Conservation (phyloP, 129 eudicot genomes). For the Lactuca sativa region DNA sequence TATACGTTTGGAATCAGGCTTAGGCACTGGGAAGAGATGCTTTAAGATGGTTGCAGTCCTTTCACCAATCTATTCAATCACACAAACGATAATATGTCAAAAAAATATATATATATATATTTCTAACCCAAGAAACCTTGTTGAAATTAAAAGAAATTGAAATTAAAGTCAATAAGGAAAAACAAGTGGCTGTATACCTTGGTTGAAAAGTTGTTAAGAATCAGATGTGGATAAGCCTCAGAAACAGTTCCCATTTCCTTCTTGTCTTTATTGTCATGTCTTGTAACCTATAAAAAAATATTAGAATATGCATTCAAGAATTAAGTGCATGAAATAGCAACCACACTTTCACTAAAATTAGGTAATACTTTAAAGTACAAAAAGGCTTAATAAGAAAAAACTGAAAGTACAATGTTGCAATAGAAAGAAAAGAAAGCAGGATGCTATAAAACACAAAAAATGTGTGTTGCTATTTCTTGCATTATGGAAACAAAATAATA, state of each 20-base stretch:
- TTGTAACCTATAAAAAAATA: slow-evolving; percentile 60
- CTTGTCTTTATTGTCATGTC: slow-evolving; percentile 96
- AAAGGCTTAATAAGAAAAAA: too few species aligned
- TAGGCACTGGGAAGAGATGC: slow-evolving; percentile 95
- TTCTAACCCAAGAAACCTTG: too few species aligned
- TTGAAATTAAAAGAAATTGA: not conserved
- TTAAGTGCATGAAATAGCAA: not conserved
- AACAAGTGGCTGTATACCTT: slow-evolving; percentile 45
- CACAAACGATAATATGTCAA: not conserved
- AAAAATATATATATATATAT: too few species aligned
- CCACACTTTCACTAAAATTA: not conserved
- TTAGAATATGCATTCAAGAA: slow-evolving; percentile 10
- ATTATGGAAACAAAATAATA: too few species aligned
- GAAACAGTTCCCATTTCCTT: slow-evolving; percentile 91
- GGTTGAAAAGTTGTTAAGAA: slow-evolving; percentile 70
- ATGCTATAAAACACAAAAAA: not conserved
- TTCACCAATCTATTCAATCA: slow-evolving; percentile 64
- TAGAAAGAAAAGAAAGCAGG: not conserved
- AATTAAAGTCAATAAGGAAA: not conserved
- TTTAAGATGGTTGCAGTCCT: slow-evolving; percentile 89
- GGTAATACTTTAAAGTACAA: too few species aligned
- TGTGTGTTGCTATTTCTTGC: too few species aligned
- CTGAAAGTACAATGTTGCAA: not conserved
- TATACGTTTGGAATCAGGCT: slow-evolving; percentile 93
- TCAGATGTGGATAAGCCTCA: slow-evolving; percentile 91